Conservation (phyloP, 208 protist genomes). For the Trypanosomatidae sp. region DNA sequence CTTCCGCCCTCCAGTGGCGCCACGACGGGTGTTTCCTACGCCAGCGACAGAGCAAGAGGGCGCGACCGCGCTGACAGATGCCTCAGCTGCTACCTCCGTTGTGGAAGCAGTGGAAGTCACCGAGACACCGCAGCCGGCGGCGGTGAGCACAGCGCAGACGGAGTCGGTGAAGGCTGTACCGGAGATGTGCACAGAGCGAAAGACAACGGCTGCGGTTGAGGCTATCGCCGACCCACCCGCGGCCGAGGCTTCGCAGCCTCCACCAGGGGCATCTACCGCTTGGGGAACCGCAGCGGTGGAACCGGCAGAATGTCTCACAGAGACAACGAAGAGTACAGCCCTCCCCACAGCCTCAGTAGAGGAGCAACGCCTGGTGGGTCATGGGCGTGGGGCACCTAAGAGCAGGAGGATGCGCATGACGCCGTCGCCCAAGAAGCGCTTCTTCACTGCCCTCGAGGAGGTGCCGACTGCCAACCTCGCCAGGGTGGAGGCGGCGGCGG, state of each 20-base stretch:
- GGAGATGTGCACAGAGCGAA: not conserved
- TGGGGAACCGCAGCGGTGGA: not conserved
- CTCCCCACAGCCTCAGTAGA: not conserved
- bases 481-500: not conserved
- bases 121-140: not conserved
- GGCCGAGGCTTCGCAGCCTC: constrained; percentile 1
- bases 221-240: constrained; percentile 6
- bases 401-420: not conserved
- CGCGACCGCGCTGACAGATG: not conserved
- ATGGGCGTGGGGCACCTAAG: not conserved
- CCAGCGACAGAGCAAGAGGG: not conserved
- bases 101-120: not conserved
- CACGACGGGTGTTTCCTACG: not conserved
- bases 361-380: not conserved
- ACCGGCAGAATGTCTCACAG: not conserved
- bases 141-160: not conserved
- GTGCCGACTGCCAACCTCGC: not conserved
- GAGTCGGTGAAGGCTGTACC: not conserved
- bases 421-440: not conserved
- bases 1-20: constrained; percentile 8
- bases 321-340: not conserved
- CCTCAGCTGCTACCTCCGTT: not conserved
- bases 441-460: constrained; percentile 7
- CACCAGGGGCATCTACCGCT: not conserved
- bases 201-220: not conserved